Evolutionary conservation across 2,329 filamentous ascomycete species (phyloP), one percentile per base, ranked within the genome.

Genomic region (Alternaria dauci): DNA sequence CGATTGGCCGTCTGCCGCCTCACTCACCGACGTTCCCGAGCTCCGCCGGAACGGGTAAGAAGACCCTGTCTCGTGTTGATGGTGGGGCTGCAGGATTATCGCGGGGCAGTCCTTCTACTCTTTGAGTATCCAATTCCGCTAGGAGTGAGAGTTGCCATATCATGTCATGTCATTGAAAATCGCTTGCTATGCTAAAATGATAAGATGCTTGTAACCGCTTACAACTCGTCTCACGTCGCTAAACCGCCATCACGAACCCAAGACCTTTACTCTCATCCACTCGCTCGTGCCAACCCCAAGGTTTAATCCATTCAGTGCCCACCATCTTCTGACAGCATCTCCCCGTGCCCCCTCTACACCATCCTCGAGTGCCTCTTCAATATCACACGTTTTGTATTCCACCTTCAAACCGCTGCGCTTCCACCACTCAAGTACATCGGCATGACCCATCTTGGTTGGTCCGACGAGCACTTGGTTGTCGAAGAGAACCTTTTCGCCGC

Each of bases 341-440:
- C 93, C 90, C 55, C 90, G 89, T 5, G 83, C 79, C 2, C 83
- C 87, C 38, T 87, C 87, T 4, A 94, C 87, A 23, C 92, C 92
- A 75, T 97, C 94, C 76, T 97, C 94, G 39, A 97, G 84, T 0
- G 94, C 94, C 79, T 97, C 94, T 76, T 97, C 94, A 62, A 98
- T 95, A 77, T 96, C 93, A 77, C 93, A 97, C 1, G 93, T 96
- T 77, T 94, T 94, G 79, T 97, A 97, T 78, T 96, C 93, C 26
- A 97, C 93, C 53, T 87, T 86, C 68, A 94, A 84, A 0, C 89
- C 88, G 69, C 89, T 91, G 54, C 84, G 85, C 72, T 91, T 91
- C 94, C 94, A 97, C 94, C 94, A 97, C 76, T 97, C 92, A 8
- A 98, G 82, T 23, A 97, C 93, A 36, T 88, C 85, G 3, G 93